Evolutionary conservation across 495 filamentous ascomycete species (phyloP), one percentile per base, ranked within the genome.

Genomic region (Astrocystis sublimbata): DNA sequence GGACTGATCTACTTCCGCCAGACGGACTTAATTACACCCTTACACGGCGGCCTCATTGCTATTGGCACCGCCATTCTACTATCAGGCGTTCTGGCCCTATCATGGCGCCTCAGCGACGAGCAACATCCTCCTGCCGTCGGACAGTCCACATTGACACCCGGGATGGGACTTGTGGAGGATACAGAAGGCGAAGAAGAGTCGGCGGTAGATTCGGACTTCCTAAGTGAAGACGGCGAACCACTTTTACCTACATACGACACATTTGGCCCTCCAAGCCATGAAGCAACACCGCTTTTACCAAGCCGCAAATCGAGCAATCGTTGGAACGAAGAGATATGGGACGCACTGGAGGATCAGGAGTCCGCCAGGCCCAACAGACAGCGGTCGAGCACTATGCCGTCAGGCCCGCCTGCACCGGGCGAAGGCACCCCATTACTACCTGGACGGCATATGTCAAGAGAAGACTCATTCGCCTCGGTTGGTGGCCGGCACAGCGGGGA

Each of bases 1-100:
- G 94, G 94, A 17, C 80, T 99, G 55, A 94, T 99, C 55, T 99
- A 99, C 75, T 99, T 98, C 79, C 84, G 85, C 49, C 96, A 99
- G 76, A 88, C 88, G 30, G 87, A 89, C 33, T 84, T 91, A 55
- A 84, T 99, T 42, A 81, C 85, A 17, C 78, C 85, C 1, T 77
- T 93, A 17, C 88, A 90, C 65, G 93, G 90, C 12, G 85, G 86
- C 21, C 86, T 97, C 46, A 96, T 99, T 60, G 84, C 92, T 1
- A 72, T 99, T 4, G 94, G 94, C 1, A 97, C 93, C 2, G 78
- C 85, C 33, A 89, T 99, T 55, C 82, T 99, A 7, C 85, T 99
- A 3, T 79, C 83, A 3, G 94, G 94, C 58, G 94, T 99, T 3
- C 79, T 99, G 4, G 92, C 92, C 42, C 83, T 99, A 6, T 96